Evolutionary conservation across 805 yeast species (phyloP).

Genomic region (Scheffersomyces stipitis): DNA sequence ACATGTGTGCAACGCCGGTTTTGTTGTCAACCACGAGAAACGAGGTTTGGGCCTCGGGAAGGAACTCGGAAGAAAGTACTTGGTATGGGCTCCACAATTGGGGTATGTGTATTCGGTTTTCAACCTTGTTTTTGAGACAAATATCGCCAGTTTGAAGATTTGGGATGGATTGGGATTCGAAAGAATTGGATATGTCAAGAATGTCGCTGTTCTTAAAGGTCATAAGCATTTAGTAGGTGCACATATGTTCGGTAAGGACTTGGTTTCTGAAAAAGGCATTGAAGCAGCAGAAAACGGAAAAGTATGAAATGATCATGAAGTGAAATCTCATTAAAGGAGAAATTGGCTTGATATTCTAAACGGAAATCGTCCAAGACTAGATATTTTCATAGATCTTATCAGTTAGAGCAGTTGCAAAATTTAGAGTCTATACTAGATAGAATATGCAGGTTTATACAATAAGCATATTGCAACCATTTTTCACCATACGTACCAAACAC

Average conservation of each 20-base stretch:
- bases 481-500: too few species aligned
- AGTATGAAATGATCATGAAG: too few species aligned
- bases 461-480: too few species aligned
- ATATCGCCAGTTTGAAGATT: conserved; percentile 67
- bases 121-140: conserved; percentile 83
- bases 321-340: too few species aligned
- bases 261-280: too few species aligned
- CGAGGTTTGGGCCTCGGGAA: conserved; percentile 74
- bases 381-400: too few species aligned
- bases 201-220: conserved; percentile 75
- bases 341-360: too few species aligned
- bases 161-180: conserved; percentile 88
- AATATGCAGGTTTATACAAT: too few species aligned
- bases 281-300: too few species aligned
- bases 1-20: conserved; percentile 87
- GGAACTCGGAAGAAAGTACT: conserved; percentile 64
- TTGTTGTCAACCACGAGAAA: conserved; percentile 57
- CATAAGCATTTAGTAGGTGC: conserved; percentile 69
- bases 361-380: too few species aligned
- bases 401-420: too few species aligned
- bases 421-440: too few species aligned
- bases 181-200: conserved; percentile 69
- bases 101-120: conserved; percentile 85
- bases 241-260: conserved; percentile 68
- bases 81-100: conserved; percentile 70